Evolutionary conservation across 495 filamentous ascomycete species (phyloP).

Genomic region (Durotheca rogersii): DNA sequence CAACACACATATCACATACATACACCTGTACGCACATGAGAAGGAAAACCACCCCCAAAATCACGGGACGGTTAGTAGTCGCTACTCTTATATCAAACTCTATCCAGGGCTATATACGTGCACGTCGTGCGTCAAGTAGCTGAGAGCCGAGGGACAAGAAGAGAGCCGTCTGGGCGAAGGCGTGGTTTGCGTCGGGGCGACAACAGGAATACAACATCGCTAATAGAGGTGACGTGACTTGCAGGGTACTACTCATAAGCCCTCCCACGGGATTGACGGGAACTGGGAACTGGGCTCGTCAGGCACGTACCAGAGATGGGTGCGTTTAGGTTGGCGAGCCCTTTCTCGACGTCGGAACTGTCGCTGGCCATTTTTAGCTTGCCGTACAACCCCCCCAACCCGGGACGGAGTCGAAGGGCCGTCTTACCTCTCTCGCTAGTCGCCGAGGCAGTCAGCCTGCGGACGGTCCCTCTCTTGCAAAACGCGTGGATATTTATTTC

Average conservation of each 20-base stretch:
- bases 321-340: background rate
- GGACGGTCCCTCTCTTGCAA: background rate
- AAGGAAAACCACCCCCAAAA: no score
- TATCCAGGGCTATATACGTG: background rate
- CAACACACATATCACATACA: background rate
- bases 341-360: background rate
- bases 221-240: no score
- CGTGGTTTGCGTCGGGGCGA: no score
- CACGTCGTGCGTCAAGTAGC: background rate
- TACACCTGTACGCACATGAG: no score
- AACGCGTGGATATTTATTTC: no score
- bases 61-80: background rate
- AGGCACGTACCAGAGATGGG: background rate
- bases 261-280: no score
- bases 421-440: conserved; percentile 27
- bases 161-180: no score
- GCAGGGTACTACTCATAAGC: no score
- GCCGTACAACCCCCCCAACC: conserved; percentile 13
- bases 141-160: background rate
- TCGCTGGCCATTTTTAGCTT: conserved; percentile 1
- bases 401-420: conserved; percentile 34
- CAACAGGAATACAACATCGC: no score
- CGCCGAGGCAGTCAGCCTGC: conserved; percentile 15
- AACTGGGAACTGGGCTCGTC: background rate
- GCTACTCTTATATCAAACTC: background rate